Conservation (phyloP, 2,329 filamentous ascomycete genomes). For the Arthroderma uncinatum region DNA sequence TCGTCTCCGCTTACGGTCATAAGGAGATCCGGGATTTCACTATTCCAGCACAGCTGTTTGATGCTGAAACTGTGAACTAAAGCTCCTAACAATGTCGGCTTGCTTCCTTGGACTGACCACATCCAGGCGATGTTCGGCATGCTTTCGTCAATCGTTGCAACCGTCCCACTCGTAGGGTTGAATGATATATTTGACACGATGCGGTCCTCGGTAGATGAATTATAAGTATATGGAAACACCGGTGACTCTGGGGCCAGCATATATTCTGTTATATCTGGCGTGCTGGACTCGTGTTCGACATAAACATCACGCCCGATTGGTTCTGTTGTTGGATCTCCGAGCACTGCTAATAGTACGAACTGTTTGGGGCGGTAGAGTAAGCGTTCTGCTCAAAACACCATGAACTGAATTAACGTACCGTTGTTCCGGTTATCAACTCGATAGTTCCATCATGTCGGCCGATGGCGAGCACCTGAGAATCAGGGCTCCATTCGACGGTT, state of each 20-base stretch:
- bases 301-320: constrained; percentile 24
- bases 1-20: constrained; percentile 30
- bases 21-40: constrained; percentile 27
- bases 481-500: constrained; percentile 43
- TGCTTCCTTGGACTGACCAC: constrained; percentile 27
- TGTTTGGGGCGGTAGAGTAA: neutral
- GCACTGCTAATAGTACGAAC: constrained; percentile 24
- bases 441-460: constrained; percentile 42
- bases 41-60: constrained; percentile 32
- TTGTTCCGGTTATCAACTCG: constrained; percentile 37
- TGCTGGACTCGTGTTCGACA: constrained; percentile 28
- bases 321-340: constrained; percentile 25
- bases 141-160: constrained; percentile 32
- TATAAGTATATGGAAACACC: constrained; percentile 23
- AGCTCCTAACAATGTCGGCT: constrained; percentile 24
- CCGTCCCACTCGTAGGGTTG: constrained; percentile 26
- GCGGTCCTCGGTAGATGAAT: constrained; percentile 23
- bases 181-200: constrained; percentile 34
- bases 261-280: constrained; percentile 24
- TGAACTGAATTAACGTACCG: constrained; percentile 22
- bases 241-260: constrained; percentile 30
- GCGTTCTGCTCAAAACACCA: neutral
- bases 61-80: constrained; percentile 35
- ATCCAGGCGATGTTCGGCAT: constrained; percentile 37
- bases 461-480: constrained; percentile 38